Evolutionary conservation across 2,329 filamentous ascomycete genomes (phyloP), one percentile per base, ranked within the genome.

Genomic region (Diaporthe helianthi): DNA sequence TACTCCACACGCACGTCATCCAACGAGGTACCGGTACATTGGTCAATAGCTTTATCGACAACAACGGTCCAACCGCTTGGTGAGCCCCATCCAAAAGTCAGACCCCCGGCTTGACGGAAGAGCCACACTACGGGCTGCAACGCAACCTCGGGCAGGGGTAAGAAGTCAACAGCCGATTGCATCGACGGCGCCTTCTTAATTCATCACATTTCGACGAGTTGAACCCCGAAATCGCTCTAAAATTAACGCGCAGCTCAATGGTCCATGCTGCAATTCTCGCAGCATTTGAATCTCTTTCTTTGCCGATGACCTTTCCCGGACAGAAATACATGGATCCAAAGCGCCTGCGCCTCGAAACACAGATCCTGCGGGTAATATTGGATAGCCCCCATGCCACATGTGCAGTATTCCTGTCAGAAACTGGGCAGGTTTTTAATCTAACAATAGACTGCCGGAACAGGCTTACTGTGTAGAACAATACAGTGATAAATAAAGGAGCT

Each of bases 1-100:
- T n/a, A n/a, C 46, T 55, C 67, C 66, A 66, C 47, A 61, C 15
- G 15, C 65, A 61, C 69, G 61, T 69, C 61, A 71, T 65, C 24
- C 13, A 60, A 26, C 19, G 22, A 58, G 17, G 46, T 49, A 61
- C 58, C n/a, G 44, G 53, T 58, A 55, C 49, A 33, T 31, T 53
- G n/a, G 44, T 47, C 58, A 63, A 46, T 71, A 53, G 53, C 24
- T 41, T 36, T 8, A 64, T 69, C 47, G 33, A 67, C 64, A 49
- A 61, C 60, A 49, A 61, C 60, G 51, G 24, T 31, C 36, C 51
- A 33, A 51, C 22, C 44, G 51, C 63, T 60, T 41, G 41, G 24
- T 55, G 58, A 70, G 41, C 68, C 52, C 24, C 49, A 64, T 58
- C 67, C 67, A 33, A 70, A 60, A 67, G 44, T 38, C 47, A 36